Base-by-base conservation (phyloP, 2,329 filamentous ascomycete species). In the Venturia aucupariae region DNA sequence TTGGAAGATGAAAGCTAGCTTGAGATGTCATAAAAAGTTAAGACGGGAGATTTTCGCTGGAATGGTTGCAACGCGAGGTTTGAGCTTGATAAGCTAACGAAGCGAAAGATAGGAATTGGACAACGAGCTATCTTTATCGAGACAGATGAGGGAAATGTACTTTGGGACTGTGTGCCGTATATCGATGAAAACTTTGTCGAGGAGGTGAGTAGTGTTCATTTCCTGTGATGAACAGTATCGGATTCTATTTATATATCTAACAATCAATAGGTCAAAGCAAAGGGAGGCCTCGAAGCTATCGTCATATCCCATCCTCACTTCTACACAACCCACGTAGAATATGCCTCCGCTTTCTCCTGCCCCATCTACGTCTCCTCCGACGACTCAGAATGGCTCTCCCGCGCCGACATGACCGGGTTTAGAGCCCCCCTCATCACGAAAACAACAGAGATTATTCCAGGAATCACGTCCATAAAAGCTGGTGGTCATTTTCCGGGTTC, bases 401-500 rank as follows among this genome's bases (percentile, higher is more conserved):
- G 81, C 2, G 68, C 71, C 10, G 79, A 82, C 67, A 75, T 88
- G 60, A 70, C 75, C 0, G 73, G 71, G 0, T 65, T 61, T 15
- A 11, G 48, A 11, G 32, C 48, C 11, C 48, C 48, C n/a, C 48
- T 55, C 22, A 69, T 71, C 2, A 68, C 67, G 24, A 72, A 77
- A 62, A 75, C 60, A 55, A 68, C 30, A 61, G 65, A 62, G 32
- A 67, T 73, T 30, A 64, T 79, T 66, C 69, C 79, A 0, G 85
- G 83, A 0, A 79, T 87, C 3, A 82, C 77, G 39, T 84, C 83
- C 0, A 79, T 93, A 62, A 90, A 90, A 73, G 80, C 87, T 0
- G 89, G 90, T 0, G 90, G 90, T 0, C 90, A 95, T 76, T 94
- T 94, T 70, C 87, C 88, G 0, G 90, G 90, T 0, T 90, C 86